Conservation (phyloP, 768 basidiomycete genomes). For the Tylopilus rubrobrunneus region DNA sequence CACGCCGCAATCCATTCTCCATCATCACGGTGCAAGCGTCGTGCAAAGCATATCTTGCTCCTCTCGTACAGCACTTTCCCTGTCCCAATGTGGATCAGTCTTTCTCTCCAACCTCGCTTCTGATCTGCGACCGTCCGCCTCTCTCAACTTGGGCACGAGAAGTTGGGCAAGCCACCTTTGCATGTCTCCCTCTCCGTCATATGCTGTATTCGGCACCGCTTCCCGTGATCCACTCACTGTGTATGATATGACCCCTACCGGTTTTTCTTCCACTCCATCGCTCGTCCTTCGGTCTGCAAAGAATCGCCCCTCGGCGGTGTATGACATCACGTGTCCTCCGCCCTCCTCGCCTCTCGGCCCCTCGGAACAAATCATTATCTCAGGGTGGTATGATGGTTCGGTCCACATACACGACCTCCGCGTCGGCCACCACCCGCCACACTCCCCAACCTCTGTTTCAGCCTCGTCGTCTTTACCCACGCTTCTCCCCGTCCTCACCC, state of each 20-base stretch:
- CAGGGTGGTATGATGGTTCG: slow-evolving; percentile 80
- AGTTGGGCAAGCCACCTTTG: slow-evolving; percentile 65
- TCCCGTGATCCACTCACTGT: slow-evolving; percentile 52
- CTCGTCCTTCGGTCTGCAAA: slow-evolving; percentile 43
- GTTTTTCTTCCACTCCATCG: slow-evolving; percentile 45
- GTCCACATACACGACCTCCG: slow-evolving; percentile 77
- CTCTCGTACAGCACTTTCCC: slow-evolving; percentile 43
- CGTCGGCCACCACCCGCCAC: slow-evolving; percentile 27
- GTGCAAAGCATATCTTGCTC: slow-evolving; percentile 56
- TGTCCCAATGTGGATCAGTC: slow-evolving; percentile 55
- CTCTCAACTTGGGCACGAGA: slow-evolving; percentile 46
- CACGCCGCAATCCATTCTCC: slow-evolving; percentile 20
- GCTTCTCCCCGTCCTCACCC: slow-evolving; percentile 54
- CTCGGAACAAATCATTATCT: slow-evolving; percentile 67
- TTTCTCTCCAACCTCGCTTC: slow-evolving; percentile 33
- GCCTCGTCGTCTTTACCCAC: slow-evolving; percentile 21
- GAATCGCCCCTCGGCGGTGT: slow-evolving; percentile 54
- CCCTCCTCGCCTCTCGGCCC: slow-evolving; percentile 63
- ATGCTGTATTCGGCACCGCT: slow-evolving; percentile 67
- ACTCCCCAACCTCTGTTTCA: background rate
- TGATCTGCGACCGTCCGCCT: slow-evolving; percentile 17
- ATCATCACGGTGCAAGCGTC: slow-evolving; percentile 42
- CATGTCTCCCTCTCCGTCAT: slow-evolving; percentile 47
- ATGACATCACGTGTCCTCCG: slow-evolving; percentile 62
- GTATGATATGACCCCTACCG: slow-evolving; percentile 47